Evolutionary conservation across 129 eudicot genomes (phyloP), one percentile per base, ranked within the genome.

Genomic region (Flaveria linearis): DNA sequence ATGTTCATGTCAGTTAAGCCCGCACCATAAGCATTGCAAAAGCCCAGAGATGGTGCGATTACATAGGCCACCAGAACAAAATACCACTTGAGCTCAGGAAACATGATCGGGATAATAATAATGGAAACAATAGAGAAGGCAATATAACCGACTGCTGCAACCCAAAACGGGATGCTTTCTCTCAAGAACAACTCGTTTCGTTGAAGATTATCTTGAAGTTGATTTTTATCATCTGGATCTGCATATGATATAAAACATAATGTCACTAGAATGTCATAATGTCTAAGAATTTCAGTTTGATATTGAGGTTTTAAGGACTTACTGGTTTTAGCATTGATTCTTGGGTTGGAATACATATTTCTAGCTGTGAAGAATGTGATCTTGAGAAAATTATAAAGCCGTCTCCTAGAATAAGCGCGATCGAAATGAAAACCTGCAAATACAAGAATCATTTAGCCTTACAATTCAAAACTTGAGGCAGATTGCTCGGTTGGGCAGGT

Each of bases 1-100:
- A 93, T 93, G 89, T 93, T 93, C 89, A 90, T 88, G 84, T 93
- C 98, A 1, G 98, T 93, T 68, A 93, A 75, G 15, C 98, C 98
- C 12, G 97, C 92, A 0, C 98, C 97, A 64, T 90, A 93, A 0
- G 98, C 98, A 20, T 93, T 93, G 85, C 96, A 90, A 86, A 93
- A 93, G 73, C 95, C 85, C 17, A 93, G 63, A 8, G 95, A 83
- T 1, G 98, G 98, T 2, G 98, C 98, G 1, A 90, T 63, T 7
- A 86, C 20, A 61, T 93, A 93, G 7, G 96, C 96, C 9, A 88
- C 87, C 0, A 90, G 78, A 45, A 93, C 92, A 25, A 60, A 88
- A 62, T 93, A 93, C 98, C 98, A 93, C 69, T 93, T 90, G 58
- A 93, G 84, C 75, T 78, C 83, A 0, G 92, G 96, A 57, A 93